A percentile compares a stretch with the other conserved stretches of the same genome.
These are phyloP conservation scores for Saposhnikovia divaricata DNA, from an alignment of 129 eudicot species.

Conservation along the genomic window DNA sequence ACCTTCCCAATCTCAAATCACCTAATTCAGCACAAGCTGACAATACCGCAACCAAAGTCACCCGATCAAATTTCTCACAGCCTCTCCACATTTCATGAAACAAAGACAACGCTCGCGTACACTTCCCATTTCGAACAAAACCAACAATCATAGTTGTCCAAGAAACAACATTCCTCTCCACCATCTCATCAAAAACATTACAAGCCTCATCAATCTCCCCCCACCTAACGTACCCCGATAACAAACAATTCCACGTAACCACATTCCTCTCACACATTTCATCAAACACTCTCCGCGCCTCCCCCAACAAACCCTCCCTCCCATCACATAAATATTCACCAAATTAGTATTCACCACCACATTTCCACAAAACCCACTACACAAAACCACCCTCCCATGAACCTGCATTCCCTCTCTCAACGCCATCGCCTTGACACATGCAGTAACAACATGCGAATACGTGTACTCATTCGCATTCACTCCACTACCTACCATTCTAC, in stretches of 20 bases:
- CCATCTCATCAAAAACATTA: conserved; percentile 52
- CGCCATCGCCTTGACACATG: conserved; percentile 45
- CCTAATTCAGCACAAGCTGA: conserved; percentile 83
- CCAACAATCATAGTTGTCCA: conserved; percentile 68
- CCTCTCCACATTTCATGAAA: conserved; percentile 36
- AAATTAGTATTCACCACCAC: conserved; percentile 47
- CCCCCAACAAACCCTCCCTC: conserved; percentile 18
- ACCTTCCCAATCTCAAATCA: conserved; percentile 51
- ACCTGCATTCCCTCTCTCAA: conserved; percentile 43
- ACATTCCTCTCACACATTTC: conserved; percentile 57
- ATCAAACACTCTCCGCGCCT: conserved; percentile 47
- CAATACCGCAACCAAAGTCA: conserved; percentile 32
- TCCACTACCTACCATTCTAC: conserved; percentile 28
- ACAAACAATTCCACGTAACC: conserved; percentile 57
- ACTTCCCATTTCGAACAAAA: conserved; percentile 32
- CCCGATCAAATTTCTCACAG: conserved; percentile 43
- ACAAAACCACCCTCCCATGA: conserved; percentile 59
- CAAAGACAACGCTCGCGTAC: conserved; percentile 39
- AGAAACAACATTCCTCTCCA: conserved; percentile 51
- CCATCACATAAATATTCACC: conserved; percentile 40
- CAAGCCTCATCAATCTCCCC: conserved; percentile 32
- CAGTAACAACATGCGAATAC: conserved; percentile 37
- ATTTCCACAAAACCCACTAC: conserved; percentile 42
- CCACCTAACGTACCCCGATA: conserved; percentile 34
- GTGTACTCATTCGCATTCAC: conserved; percentile 45